Percentiles rank a stretch among this genome's conserved stretches.
These are phyloP conservation scores for Monilinia polystroma DNA, from an alignment of 2,329 filamentous ascomycete genomes.

Conservation along the genomic window DNA sequence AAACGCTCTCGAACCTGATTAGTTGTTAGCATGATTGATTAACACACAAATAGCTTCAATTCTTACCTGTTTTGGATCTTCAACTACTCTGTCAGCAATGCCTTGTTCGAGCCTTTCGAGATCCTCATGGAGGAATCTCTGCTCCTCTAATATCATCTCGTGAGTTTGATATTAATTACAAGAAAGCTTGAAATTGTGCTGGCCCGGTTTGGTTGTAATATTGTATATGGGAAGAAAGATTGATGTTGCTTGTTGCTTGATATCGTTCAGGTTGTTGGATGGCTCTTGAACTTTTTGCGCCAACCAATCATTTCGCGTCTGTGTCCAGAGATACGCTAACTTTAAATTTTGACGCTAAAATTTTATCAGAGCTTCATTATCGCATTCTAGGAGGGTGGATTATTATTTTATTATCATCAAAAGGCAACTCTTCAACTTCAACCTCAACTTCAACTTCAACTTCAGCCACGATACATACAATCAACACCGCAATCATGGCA, in stretches of 20 bases:
- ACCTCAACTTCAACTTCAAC: conserved; percentile 2
- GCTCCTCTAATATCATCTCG: conserved; percentile 83
- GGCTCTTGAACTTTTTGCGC: conserved; percentile 25
- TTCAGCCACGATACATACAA: conserved; percentile 10
- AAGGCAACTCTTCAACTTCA: conserved; percentile 11
- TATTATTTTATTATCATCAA: not conserved
- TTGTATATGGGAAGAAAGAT: not conserved
- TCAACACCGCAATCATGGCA: conserved; percentile 62
- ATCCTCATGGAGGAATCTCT: conserved; percentile 93
- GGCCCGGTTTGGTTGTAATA: too few relatives aligned
- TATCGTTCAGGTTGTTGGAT: conserved; percentile 10
- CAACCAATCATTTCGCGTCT: conserved; percentile 32
- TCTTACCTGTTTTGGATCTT: conserved; percentile 83
- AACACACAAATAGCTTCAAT: not conserved
- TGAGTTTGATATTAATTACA: not conserved
- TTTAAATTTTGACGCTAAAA: conserved; percentile 28
- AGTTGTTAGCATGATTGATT: not conserved
- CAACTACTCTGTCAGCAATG: conserved; percentile 81
- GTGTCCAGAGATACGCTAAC: conserved; percentile 22
- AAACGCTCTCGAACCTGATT: conserved; percentile 80
- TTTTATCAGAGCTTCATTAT: conserved; percentile 23
- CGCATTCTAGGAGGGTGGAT: conserved; percentile 6
- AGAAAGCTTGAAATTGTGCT: not conserved
- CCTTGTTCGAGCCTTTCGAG: conserved; percentile 93
- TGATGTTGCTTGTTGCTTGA: conserved; percentile 2